Conservation (phyloP, 192 early-diverging fungal genomes). For the Chytriomyces confervae region DNA sequence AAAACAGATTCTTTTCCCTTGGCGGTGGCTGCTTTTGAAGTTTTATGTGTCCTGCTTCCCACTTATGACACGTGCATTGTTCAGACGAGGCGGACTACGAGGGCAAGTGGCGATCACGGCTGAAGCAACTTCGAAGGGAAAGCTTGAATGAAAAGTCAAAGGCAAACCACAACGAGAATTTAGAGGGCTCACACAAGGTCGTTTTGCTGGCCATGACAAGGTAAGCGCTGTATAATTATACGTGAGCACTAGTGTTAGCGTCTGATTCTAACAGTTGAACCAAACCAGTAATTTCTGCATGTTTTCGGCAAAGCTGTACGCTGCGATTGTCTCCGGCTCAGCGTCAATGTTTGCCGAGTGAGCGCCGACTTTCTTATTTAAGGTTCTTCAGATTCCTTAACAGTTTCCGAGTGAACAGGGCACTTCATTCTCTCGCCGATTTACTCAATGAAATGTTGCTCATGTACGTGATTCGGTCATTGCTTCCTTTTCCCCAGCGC, state of each 20-base stretch:
- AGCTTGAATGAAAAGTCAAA: slow-evolving; percentile 24
- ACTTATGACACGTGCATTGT: no score
- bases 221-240: not conserved
- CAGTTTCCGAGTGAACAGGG: slow-evolving; percentile 44
- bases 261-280: not conserved
- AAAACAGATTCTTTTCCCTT: slow-evolving; percentile 24
- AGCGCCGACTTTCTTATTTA: not conserved
- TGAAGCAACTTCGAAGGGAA: slow-evolving; percentile 42
- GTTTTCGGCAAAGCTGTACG: slow-evolving; percentile 59
- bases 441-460: slow-evolving; percentile 26
- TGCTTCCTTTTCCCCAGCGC: not conserved
- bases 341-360: slow-evolving; percentile 65
- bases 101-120: slow-evolving; percentile 41
- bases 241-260: not conserved
- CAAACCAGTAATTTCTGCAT: slow-evolving; percentile 49
- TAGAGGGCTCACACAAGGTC: slow-evolving; percentile 62
- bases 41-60: no score
- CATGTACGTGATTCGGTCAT: not conserved
- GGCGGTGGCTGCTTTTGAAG: not conserved
- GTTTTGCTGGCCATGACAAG: slow-evolving; percentile 55
- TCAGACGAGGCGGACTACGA: slow-evolving; percentile 21
- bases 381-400: not conserved
- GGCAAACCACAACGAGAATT: slow-evolving; percentile 33
- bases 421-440: slow-evolving; percentile 57
- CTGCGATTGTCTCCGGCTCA: slow-evolving; percentile 57